A percentile compares a stretch with the other conserved stretches of the same genome.
These are phyloP conservation scores for Prosopis cineraria DNA, from an alignment of 306 rosid genomes.

Conservation along the genomic window DNA sequence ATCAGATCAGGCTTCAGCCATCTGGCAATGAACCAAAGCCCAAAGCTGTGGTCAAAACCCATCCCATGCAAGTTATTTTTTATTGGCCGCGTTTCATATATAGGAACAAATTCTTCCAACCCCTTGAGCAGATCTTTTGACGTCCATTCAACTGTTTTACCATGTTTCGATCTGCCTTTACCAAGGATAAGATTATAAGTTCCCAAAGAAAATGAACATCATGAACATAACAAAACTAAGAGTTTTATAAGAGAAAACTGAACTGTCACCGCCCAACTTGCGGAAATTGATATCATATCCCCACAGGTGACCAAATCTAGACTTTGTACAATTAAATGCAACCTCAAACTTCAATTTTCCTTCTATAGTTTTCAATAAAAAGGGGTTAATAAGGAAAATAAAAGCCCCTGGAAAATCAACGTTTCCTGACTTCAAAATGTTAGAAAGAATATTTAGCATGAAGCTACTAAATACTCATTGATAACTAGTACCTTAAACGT, in stretches of 20 bases:
- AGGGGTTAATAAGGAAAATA: not conserved
- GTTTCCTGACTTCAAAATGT: not conserved
- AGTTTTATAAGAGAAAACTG: slow-evolving; percentile 14
- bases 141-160: slow-evolving; percentile 92
- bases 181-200: slow-evolving; percentile 78
- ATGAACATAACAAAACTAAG: slow-evolving; percentile 29
- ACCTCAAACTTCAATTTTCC: slow-evolving; percentile 25
- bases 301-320: not conserved
- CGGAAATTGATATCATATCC: not conserved
- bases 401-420: slow-evolving; percentile 11
- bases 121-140: slow-evolving; percentile 87
- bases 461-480: not conserved
- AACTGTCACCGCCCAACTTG: slow-evolving; percentile 1
- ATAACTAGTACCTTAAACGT: not conserved
- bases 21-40: slow-evolving; percentile 92
- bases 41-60: slow-evolving; percentile 99
- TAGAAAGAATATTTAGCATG: not conserved
- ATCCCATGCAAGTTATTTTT: slow-evolving; percentile 87
- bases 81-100: slow-evolving; percentile 90
- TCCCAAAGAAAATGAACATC: slow-evolving; percentile 39
- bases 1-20: slow-evolving; percentile 94
- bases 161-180: slow-evolving; percentile 99
- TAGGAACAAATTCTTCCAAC: slow-evolving; percentile 86
- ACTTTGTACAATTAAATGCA: not conserved
- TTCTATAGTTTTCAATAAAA: not conserved